Conservation (phyloP, 768 basidiomycete genomes). For the Lentinula aciculospora region DNA sequence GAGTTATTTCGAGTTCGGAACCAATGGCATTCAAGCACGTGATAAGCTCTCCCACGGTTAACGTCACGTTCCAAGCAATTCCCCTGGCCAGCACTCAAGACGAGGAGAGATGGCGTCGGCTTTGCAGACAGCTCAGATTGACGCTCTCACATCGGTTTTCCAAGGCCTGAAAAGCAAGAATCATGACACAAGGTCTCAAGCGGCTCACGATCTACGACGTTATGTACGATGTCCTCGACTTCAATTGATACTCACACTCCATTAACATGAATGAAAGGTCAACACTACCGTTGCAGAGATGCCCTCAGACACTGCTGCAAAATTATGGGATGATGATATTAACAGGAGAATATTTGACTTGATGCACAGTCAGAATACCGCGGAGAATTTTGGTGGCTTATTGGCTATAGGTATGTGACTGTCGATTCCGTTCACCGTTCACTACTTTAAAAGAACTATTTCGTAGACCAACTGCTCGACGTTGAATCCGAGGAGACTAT, state of each 20-base stretch:
- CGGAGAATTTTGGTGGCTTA: slow-evolving; percentile 83
- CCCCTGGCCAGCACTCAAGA: background rate
- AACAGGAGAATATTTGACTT: slow-evolving; percentile 76
- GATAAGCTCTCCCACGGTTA: background rate
- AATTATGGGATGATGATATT: slow-evolving; percentile 84
- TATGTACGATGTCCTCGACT: slow-evolving; percentile 46
- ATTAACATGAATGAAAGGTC: slow-evolving; percentile 41
- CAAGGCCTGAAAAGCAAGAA: slow-evolving; percentile 58
- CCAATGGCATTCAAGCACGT: background rate
- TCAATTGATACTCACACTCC: slow-evolving; percentile 1
- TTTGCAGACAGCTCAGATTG: slow-evolving; percentile 49
- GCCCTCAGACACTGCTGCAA: slow-evolving; percentile 74
- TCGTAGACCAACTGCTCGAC: slow-evolving; percentile 67
- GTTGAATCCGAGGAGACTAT: slow-evolving; percentile 76
- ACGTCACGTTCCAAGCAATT: background rate
- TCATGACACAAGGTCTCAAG: slow-evolving; percentile 58
- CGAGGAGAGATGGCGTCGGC: slow-evolving; percentile 53
- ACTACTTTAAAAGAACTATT: slow-evolving; percentile 8
- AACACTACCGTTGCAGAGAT: slow-evolving; percentile 70
- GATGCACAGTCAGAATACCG: slow-evolving; percentile 72
- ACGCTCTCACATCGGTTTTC: slow-evolving; percentile 64
- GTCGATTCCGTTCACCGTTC: background rate
- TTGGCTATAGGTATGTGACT: slow-evolving; percentile 71
- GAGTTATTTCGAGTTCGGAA: background rate
- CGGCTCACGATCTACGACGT: slow-evolving; percentile 67